Base-by-base conservation (phyloP, 768 basidiomycete genomes). In the Rhodotorula graminis region DNA sequence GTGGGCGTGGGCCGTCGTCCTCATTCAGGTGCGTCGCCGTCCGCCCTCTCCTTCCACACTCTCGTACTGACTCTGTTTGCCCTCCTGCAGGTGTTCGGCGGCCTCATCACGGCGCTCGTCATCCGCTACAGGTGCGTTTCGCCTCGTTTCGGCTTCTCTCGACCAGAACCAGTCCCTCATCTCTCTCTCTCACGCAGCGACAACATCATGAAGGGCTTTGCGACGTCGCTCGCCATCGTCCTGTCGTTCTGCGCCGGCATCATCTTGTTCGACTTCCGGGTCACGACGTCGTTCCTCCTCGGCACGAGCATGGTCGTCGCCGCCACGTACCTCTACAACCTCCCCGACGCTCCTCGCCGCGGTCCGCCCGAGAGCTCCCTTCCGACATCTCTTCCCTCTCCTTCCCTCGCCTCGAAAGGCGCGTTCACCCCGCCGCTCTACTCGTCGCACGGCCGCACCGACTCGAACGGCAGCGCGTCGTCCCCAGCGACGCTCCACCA, bases 191-290 rank as follows among this genome's bases (percentile, higher is more conserved):
- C 42, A 14, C n/a, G 33, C 61, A 69, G 74, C 46, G 78, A 79
- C 65, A 79, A 78, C 63, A 77, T 79, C 58, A 68, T 79, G 57
- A 80, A 77, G 82, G 95, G 95, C 47, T 97, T 98, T 79, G 95
- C 95, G 19, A 97, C 95, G 9, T 91, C 89, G 74, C 84, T 98
- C 72, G 90, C 89, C 82, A 97, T 97, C 80, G 88, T 97, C 79
- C 87, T 97, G 72, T 93, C 93, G 37, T 98, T 96, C 86, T 84
- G 93, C 67, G 93, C 90, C 5, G 93, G 91, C 10, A 89, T 96
- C 64, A 87, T 87, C 31, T 87, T 97, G 50, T 97, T 98, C 85
- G 84, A 90, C 80, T 93, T 94, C 84, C 85, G 85, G 62, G 89
- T 97, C 81, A 90, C 93, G 6, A 84, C 88, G 70, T 88, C 90